phyloP scores from a whole-genome alignment of 2,329 filamentous ascomycete species.

The Biscogniauxia sp. region DNA sequence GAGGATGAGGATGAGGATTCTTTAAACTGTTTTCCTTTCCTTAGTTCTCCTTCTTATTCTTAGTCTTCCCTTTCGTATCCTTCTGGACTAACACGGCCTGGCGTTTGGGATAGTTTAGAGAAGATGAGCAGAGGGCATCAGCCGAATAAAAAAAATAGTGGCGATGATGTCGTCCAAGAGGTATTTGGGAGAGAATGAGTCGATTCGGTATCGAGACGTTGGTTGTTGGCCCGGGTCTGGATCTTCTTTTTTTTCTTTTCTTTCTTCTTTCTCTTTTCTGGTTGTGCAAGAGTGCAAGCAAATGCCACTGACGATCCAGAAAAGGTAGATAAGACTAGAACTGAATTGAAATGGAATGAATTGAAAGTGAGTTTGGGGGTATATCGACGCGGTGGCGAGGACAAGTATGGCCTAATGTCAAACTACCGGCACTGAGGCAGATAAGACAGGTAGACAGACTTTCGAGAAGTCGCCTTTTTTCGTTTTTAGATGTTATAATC shows the following conservation, averaged over 20 bases:
- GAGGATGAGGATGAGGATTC: background rate
- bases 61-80: constrained; percentile 1
- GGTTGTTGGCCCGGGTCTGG: constrained; percentile 5
- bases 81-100: constrained; percentile 20
- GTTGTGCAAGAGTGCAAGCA: constrained; percentile 48
- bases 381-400: constrained; percentile 18
- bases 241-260: too few relatives aligned
- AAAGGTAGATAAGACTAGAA: constrained; percentile 6
- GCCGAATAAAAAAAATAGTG: background rate
- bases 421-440: constrained; percentile 2
- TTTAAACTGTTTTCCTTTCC: constrained; percentile 6
- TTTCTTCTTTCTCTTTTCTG: constrained; percentile 6
- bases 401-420: constrained; percentile 24
- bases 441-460: constrained; percentile 38
- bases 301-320: constrained; percentile 46
- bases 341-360: constrained; percentile 16
- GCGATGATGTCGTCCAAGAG: background rate
- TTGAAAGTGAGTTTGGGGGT: constrained; percentile 5
- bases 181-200: constrained; percentile 9
- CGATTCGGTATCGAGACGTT: constrained; percentile 13
- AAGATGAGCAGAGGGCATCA: constrained; percentile 3
- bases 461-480: constrained; percentile 48
- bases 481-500: constrained; percentile 50
- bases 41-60: background rate
- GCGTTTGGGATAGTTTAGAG: constrained; percentile 9